A percentile compares a stretch with the other conserved stretches of the same genome.
These are phyloP conservation scores for Agarophyton chilense DNA, from an alignment of 23 red algal genomes.

Conservation along the genomic window DNA sequence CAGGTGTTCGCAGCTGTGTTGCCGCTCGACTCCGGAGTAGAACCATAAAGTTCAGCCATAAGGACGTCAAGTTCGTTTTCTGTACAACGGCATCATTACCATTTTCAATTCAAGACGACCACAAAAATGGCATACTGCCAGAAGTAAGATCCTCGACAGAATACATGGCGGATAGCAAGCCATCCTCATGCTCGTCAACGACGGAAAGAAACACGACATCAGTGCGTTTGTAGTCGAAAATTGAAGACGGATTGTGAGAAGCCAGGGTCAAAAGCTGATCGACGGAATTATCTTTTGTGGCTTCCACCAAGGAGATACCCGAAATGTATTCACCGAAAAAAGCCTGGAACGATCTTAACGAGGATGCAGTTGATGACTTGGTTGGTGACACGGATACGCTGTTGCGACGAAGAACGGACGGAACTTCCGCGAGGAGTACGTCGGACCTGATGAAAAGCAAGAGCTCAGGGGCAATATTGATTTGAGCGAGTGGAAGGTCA, in stretches of 20 bases:
- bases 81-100: not conserved
- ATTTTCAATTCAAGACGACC: not conserved
- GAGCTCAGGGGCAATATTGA: not conserved
- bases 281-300: too few relatives aligned
- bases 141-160: not conserved
- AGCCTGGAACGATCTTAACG: not conserved
- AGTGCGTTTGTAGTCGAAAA: not conserved
- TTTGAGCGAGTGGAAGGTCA: not conserved
- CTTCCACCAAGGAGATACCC: not conserved
- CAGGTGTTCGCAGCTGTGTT: slow-evolving; percentile 9
- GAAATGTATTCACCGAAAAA: not conserved
- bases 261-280: too few relatives aligned
- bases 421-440: not conserved
- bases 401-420: not conserved
- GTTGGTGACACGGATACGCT: not conserved
- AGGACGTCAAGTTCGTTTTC: slow-evolving; percentile 68
- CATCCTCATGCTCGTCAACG: not conserved
- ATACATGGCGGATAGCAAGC: not conserved
- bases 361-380: too few relatives aligned
- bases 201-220: not conserved
- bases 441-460: not conserved
- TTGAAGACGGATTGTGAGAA: not conserved
- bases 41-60: slow-evolving; percentile 44
- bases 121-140: not conserved
- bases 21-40: not conserved